Evolutionary conservation across 1,284 basidiomycete genomes (phyloP), one percentile per base, ranked within the genome.

Genomic region (Pholiota adiposa): DNA sequence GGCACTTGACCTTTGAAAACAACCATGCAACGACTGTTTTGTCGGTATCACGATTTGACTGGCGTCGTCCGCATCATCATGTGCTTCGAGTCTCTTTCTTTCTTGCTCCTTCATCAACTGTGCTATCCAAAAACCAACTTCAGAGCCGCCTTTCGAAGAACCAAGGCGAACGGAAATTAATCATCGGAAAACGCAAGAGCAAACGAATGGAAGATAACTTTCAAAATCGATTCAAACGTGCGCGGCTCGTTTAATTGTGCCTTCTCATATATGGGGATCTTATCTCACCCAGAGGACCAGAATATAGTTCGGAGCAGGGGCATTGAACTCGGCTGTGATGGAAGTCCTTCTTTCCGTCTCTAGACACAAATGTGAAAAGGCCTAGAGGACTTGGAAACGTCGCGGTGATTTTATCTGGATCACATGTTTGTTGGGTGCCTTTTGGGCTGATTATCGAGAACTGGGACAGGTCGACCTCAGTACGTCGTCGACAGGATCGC

Each of bases 341-440:
- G 53, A 54, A 54, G 53, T 25, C 53, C 53, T 54, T 54, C 27
- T 16, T 40, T 38, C 27, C 23, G 19, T 18, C 51, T 25, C 23
- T 25, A 25, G 31, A 33, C n/a, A 50, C n/a, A 50, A 50, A 33
- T 50, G 48, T 4, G 16, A 49, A 31, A 31, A 40, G 38, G 38
- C 18, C 38, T 18, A 40, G n/a, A 43, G 19, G 40, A 43, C n/a
- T 21, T 43, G 18, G 40, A 43, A 43, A 23, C 40, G 19, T 9
- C 40, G 40, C 11, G 5, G 29, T 31, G 29, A 31, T 31, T 31
- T 31, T 11, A 11, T 11, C 29, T 31, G 5, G 40, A 43, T 8
- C 19, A 43, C 40, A 43, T 4, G 19, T 43, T 43, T 2, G n/a
- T 19, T 21, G 29, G 29, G 4, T 5, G 18, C 11, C 19, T 21